These are phyloP conservation scores for Punica granatum DNA, from an alignment of 345 rosid genomes.

Conservation along the genomic window DNA sequence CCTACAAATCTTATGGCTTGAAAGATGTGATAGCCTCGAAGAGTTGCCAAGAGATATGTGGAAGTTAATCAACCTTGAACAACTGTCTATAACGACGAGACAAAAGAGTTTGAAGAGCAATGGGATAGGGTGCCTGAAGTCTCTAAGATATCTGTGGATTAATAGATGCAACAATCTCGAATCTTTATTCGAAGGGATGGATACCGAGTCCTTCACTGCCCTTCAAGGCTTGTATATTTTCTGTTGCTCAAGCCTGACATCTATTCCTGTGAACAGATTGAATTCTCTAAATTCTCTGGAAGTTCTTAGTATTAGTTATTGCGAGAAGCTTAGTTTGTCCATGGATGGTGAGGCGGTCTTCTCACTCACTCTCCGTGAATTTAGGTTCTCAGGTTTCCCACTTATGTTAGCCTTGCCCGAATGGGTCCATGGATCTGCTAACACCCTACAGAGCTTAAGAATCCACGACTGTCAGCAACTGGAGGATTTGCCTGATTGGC, in stretches of 20 bases:
- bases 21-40: not conserved
- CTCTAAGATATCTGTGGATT: constrained; percentile 6
- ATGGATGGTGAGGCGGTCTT: too few relatives aligned
- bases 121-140: constrained; percentile 11
- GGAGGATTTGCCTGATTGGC: too few relatives aligned
- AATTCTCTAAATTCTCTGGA: constrained; percentile 3
- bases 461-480: too few relatives aligned
- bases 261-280: constrained; percentile 3
- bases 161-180: not conserved
- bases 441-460: too few relatives aligned
- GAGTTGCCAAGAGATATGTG: too few relatives aligned
- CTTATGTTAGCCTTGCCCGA: too few relatives aligned
- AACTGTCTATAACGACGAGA: not conserved
- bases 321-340: not conserved
- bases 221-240: not conserved
- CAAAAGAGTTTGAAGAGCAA: constrained; percentile 3
- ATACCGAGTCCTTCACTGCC: not conserved
- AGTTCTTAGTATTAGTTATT: not conserved
- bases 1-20: constrained; percentile 5
- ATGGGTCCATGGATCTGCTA: too few relatives aligned
- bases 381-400: too few relatives aligned
- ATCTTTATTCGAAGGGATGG: constrained; percentile 5
- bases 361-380: too few relatives aligned
- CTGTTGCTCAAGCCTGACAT: not conserved
- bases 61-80: constrained; percentile 8